These are phyloP conservation scores for Termitomyces heimii DNA, from an alignment of 768 basidiomycete species.

Conservation along the genomic window DNA sequence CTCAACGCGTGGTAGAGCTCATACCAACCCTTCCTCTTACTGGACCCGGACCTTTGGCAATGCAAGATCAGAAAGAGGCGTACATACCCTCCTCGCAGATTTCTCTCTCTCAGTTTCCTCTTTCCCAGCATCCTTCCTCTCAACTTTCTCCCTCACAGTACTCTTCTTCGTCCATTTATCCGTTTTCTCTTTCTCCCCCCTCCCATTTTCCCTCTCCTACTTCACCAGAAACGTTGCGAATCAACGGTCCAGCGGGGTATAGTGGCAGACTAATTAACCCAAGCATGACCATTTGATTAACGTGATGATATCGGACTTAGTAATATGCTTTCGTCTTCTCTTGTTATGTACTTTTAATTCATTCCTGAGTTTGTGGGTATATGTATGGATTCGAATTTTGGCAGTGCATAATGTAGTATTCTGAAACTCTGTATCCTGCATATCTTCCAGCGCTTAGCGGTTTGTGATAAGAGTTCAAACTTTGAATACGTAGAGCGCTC, in stretches of 20 bases:
- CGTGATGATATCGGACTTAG: slow-evolving; percentile 1
- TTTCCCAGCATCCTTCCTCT: neutral
- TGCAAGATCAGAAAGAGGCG: slow-evolving; percentile 2
- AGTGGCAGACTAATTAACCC: neutral
- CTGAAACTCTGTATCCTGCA: neutral
- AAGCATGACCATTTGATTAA: slow-evolving; percentile 4
- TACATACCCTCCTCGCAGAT: slow-evolving; percentile 1
- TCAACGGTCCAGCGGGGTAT: neutral
- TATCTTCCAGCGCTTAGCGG: neutral
- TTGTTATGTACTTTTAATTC: slow-evolving; percentile 9
- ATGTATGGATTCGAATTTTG: slow-evolving; percentile 5
- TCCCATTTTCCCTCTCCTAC: slow-evolving; percentile 13
- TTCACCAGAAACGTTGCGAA: slow-evolving; percentile 10
- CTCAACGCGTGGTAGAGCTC: slow-evolving; percentile 74
- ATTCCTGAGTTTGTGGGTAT: neutral
- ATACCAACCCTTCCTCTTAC: slow-evolving; percentile 70
- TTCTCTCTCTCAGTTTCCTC: neutral
- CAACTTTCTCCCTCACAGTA: neutral
- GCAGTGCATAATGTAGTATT: slow-evolving; percentile 12
- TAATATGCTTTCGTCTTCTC: slow-evolving; percentile 4
- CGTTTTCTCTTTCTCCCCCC: neutral
- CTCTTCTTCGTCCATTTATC: neutral
- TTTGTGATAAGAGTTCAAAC: neutral
- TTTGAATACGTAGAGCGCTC: neutral
- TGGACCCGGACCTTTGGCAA: slow-evolving; percentile 29